Evolutionary conservation across 345 rosid species (phyloP).

Genomic region (Leavenworthia alabamica): DNA sequence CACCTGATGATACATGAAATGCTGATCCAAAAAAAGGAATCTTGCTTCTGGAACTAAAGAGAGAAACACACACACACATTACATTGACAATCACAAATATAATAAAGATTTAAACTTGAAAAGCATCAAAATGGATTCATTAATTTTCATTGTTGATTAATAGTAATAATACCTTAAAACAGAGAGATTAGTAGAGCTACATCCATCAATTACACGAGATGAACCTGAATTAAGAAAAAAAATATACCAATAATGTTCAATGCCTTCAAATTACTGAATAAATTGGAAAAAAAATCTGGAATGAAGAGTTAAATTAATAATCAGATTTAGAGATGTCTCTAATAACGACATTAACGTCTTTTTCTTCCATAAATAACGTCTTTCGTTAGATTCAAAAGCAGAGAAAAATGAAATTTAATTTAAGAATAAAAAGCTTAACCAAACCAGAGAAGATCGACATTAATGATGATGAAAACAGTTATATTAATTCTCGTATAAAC

Average conservation of each 20-base stretch:
- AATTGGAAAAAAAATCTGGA: background rate
- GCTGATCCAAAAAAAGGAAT: conserved; percentile 46
- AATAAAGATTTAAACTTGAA: background rate
- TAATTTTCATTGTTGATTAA: too few species aligned
- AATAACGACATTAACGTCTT: conserved; percentile 1
- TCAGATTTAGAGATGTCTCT: conserved; percentile 1
- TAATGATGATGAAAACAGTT: too few species aligned
- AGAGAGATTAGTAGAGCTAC: conserved; percentile 39
- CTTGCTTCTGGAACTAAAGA: conserved; percentile 46
- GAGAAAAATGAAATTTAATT: background rate
- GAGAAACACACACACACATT: background rate
- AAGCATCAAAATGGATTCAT: background rate
- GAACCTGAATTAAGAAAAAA: conserved; percentile 51
- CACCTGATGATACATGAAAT: conserved; percentile 44
- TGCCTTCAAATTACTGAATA: background rate
- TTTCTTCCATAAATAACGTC: too few species aligned
- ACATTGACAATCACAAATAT: background rate
- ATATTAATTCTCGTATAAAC: background rate
- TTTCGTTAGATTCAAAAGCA: background rate
- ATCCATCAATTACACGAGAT: conserved; percentile 44
- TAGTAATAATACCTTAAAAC: conserved; percentile 45
- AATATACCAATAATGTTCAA: conserved; percentile 2
- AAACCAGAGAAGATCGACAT: background rate
- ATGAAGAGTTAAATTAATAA: background rate
- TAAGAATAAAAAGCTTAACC: background rate